A percentile compares a stretch with the other conserved stretches of the same genome.
phyloP scores from a whole-genome alignment of 192 early-diverging fungal species.

The Umbelopsis sp. region DNA sequence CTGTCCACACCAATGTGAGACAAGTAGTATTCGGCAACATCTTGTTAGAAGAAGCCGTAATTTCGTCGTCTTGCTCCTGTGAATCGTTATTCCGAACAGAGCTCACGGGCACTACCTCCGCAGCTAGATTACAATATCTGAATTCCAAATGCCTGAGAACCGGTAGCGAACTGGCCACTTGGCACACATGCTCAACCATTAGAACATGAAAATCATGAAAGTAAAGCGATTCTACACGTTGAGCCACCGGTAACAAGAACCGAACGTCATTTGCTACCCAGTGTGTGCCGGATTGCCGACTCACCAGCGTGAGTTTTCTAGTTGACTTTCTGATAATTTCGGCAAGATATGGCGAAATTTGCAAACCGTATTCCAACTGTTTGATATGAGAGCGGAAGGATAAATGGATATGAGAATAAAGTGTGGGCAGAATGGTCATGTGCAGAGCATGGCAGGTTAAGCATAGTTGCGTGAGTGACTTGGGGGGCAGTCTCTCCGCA shows the following conservation, averaged over 20 bases:
- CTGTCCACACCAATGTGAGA: constrained; percentile 30
- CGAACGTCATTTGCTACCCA: constrained; percentile 25
- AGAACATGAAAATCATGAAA: constrained; percentile 24
- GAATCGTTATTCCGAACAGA: constrained; percentile 1
- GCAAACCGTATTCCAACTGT: constrained; percentile 17
- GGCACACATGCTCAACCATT: constrained; percentile 22
- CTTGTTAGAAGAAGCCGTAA: background rate
- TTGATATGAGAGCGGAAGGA: constrained; percentile 15
- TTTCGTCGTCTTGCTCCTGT: background rate
- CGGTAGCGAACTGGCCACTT: constrained; percentile 5
- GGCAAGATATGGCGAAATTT: constrained; percentile 12
- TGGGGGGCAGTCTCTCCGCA: background rate
- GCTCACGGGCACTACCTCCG: background rate
- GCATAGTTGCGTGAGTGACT: constrained; percentile 23
- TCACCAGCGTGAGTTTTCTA: constrained; percentile 18
- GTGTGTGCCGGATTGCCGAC: constrained; percentile 19
- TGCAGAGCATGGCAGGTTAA: constrained; percentile 2
- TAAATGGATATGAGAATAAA: constrained; percentile 27
- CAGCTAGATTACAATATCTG: constrained; percentile 28
- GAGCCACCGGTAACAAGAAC: background rate
- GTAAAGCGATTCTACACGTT: background rate
- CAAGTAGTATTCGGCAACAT: background rate
- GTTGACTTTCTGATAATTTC: background rate
- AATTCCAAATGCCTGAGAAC: constrained; percentile 21
- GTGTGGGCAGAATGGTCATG: constrained; percentile 13